phyloP scores from a whole-genome alignment of 371 early-diverging fungal species.

The Mortierella sp. region DNA sequence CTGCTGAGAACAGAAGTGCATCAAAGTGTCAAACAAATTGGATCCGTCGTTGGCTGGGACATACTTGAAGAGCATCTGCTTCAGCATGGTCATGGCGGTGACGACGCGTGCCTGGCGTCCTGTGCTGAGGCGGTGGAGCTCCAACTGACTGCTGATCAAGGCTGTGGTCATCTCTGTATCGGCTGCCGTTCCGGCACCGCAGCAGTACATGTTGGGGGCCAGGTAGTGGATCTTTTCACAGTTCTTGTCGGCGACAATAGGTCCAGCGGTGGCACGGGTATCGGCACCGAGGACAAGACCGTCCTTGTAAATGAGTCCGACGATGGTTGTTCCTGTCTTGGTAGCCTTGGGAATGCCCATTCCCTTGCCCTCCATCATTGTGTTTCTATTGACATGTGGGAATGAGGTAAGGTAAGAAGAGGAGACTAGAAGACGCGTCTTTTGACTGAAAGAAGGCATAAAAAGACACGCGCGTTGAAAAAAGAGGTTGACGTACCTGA shows the following conservation, averaged over 20 bases:
- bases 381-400: constrained; percentile 69
- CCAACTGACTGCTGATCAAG: constrained; percentile 94
- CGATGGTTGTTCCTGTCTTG: constrained; percentile 99
- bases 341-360: constrained; percentile 87
- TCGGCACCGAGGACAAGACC: constrained; percentile 99
- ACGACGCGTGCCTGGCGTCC: constrained; percentile 91
- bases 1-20: background rate
- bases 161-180: constrained; percentile 98
- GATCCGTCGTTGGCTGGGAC: background rate
- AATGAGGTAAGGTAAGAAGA: background rate
- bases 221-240: constrained; percentile 99
- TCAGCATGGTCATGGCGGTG: constrained; percentile 97
- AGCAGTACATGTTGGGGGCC: constrained; percentile 99
- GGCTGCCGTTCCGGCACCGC: constrained; percentile 99
- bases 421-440: constrained; percentile 18
- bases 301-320: constrained; percentile 95
- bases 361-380: constrained; percentile 83
- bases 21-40: background rate
- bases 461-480: no score
- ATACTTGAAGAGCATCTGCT: constrained; percentile 95
- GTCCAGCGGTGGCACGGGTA: constrained; percentile 98
- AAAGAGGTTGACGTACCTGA: constrained; percentile 68
- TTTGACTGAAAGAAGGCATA: no score
- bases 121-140: constrained; percentile 92
- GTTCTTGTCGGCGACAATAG: constrained; percentile 99